Evolutionary conservation across 257 asterid genomes (phyloP).

Genomic region (Voacanga thouarsii): DNA sequence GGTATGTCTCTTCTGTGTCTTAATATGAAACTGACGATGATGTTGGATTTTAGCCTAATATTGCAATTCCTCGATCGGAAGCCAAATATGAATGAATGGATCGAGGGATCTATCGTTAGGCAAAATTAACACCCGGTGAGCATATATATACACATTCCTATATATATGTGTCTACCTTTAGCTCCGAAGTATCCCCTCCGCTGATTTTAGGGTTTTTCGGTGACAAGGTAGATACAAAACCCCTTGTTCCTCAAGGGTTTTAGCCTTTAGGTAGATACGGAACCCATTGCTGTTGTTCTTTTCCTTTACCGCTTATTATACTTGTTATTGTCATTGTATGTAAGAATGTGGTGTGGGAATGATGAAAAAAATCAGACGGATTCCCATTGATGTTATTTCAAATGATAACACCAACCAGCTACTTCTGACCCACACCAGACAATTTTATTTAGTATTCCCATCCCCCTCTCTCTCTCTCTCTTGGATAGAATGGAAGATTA

Average conservation of each 20-base stretch:
- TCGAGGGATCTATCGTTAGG: conserved; percentile 55
- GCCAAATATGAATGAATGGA: conserved; percentile 4
- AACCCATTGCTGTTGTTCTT: background rate
- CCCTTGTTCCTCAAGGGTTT: background rate
- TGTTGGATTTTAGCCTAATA: conserved; percentile 28
- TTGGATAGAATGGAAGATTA: too few species aligned
- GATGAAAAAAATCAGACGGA: conserved; percentile 68
- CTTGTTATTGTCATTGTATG: too few species aligned
- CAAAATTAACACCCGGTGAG: conserved; percentile 24
- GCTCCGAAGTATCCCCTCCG: conserved; percentile 20
- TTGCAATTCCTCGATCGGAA: conserved; percentile 43
- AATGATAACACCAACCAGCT: conserved; percentile 53
- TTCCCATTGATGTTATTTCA: conserved; percentile 54
- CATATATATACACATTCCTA: conserved; percentile 23
- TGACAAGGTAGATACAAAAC: conserved; percentile 44
- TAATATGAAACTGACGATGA: too few species aligned
- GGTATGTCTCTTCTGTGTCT: too few species aligned
- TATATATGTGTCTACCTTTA: conserved; percentile 30
- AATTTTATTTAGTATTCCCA: too few species aligned
- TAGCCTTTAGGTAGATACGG: conserved; percentile 50
- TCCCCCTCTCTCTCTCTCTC: too few species aligned
- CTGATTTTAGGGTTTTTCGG: conserved; percentile 28
- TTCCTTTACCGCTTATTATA: too few species aligned
- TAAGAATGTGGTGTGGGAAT: conserved; percentile 21
- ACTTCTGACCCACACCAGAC: conserved; percentile 48